These are phyloP conservation scores for Escovopsis sp. DNA, from an alignment of 2,329 filamentous ascomycete species.

Conservation along the genomic window DNA sequence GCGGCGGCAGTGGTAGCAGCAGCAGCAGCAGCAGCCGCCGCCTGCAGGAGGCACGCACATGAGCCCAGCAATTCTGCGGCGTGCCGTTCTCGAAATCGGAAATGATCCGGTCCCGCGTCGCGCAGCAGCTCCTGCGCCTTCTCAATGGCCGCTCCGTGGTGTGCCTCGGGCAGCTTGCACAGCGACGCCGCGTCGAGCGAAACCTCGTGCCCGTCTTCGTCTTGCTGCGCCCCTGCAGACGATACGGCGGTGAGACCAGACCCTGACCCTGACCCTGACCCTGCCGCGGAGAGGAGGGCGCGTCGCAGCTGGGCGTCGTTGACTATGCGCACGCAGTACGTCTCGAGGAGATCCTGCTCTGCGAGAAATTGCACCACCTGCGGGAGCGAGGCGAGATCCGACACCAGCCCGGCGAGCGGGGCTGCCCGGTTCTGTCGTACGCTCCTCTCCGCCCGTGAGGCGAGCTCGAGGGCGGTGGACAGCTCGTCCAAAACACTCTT, in stretches of 20 bases:
- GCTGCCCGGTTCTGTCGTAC: conserved; percentile 2
- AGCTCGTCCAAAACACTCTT: conserved; percentile 4
- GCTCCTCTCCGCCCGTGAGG: conserved; percentile 6
- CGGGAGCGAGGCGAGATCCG: conserved; percentile 5
- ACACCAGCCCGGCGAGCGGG: conserved; percentile 5
- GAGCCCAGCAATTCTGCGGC: conserved; percentile 11
- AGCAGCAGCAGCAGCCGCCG: too few species aligned
- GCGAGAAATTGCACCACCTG: conserved; percentile 6
- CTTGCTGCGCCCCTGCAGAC: too few species aligned
- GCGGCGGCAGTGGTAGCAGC: too few species aligned
- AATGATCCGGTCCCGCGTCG: conserved; percentile 6
- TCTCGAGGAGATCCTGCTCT: conserved; percentile 7
- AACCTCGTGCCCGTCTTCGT: conserved; percentile 1
- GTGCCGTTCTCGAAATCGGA: conserved; percentile 9
- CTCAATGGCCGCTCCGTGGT: conserved; percentile 6
- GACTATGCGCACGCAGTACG: conserved; percentile 3
- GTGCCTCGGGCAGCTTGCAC: conserved; percentile 5
- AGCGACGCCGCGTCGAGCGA: conserved; percentile 5
- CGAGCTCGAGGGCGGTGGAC: conserved; percentile 8
- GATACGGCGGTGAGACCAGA: too few species aligned
- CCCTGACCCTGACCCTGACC: too few species aligned
- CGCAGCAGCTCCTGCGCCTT: conserved; percentile 6
- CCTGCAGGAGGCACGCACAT: conserved; percentile 4
- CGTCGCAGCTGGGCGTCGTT: conserved; percentile 2
- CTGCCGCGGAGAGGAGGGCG: conserved; percentile 4